Evolutionary conservation across 768 basidiomycete species (phyloP), one percentile per base, ranked within the genome.

Genomic region (Auriculariales sp.): DNA sequence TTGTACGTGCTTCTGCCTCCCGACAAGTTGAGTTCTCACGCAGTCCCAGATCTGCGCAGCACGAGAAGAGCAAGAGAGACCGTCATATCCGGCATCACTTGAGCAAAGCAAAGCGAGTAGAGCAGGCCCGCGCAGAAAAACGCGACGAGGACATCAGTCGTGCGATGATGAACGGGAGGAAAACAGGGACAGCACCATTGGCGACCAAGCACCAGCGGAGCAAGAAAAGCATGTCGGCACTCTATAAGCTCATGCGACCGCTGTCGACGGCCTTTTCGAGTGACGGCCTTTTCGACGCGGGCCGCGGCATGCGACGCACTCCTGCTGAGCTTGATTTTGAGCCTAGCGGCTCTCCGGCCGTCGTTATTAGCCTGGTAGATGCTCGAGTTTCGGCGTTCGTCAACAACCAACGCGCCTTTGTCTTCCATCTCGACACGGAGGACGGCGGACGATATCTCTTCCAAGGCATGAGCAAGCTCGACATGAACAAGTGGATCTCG

Each of bases 201-300:
- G 54, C 58, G 27, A 76, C 77, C 58, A 85, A 87, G 63, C 81
- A 82, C 50, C 83, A 86, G 53, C 73, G 84, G n/a, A 78, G 81
- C 64, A 89, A 89, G 73, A 85, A 87, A 66, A 88, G 84, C 68
- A 83, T 88, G 71, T 70, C 80, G 0, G 81, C 83, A 3, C 83
- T 90, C 63, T 73, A 89, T 65, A 82, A 79, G 57, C 71, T 89
- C 66, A 89, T 89, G 81, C 75, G 87, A n/a, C 88, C 87, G 2
- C 79, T 89, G 47, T 91, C 88, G 14, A 88, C 78, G 53, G 88
- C 88, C 2, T 90, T 90, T 58, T 78, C 78, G 17, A 75, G 80
- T 39, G 80, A 83, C 46, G 69, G 71, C 25, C 63, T 71, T 15
- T 67, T 70, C 24, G 49, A 67, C 3, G 58, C 68, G n/a, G 60